Conservation (phyloP, 305 asterid species). For the Euphrasia arctica region DNA sequence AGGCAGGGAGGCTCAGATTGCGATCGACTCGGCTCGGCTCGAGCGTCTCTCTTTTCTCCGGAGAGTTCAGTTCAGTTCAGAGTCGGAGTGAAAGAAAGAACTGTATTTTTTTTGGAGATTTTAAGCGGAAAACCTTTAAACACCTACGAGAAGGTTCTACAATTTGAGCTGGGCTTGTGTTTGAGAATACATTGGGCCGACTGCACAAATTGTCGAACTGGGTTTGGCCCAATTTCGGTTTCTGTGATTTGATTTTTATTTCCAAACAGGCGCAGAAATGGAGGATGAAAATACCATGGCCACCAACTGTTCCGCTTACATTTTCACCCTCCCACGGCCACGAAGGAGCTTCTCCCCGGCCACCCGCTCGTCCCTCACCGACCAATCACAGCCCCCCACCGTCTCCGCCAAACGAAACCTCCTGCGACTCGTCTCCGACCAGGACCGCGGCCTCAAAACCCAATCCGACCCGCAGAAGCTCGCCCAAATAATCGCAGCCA, state of each 20-base stretch:
- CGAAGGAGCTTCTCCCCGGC: conserved; percentile 23
- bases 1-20: background rate
- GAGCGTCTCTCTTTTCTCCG: background rate
- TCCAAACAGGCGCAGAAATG: background rate
- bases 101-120: background rate
- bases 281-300: conserved; percentile 34
- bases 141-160: no score
- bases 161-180: conserved; percentile 20
- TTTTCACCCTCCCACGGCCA: conserved; percentile 20
- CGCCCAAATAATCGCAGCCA: conserved; percentile 56
- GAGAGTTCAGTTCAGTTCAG: background rate
- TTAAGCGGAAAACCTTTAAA: background rate
- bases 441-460: conserved; percentile 79
- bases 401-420: conserved; percentile 65
- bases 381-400: conserved; percentile 44
- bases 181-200: background rate
- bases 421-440: conserved; percentile 71
- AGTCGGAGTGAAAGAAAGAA: background rate
- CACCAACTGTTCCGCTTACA: conserved; percentile 45
- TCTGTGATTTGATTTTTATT: no score
- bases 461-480: conserved; percentile 67
- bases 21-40: background rate
- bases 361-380: conserved; percentile 54
- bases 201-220: no score
- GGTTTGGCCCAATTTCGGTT: no score